Percentiles rank a stretch among this genome's conserved stretches.
These are phyloP conservation scores for Candida dubliniensis DNA, from an alignment of 1,139 yeast genomes.

Conservation along the genomic window DNA sequence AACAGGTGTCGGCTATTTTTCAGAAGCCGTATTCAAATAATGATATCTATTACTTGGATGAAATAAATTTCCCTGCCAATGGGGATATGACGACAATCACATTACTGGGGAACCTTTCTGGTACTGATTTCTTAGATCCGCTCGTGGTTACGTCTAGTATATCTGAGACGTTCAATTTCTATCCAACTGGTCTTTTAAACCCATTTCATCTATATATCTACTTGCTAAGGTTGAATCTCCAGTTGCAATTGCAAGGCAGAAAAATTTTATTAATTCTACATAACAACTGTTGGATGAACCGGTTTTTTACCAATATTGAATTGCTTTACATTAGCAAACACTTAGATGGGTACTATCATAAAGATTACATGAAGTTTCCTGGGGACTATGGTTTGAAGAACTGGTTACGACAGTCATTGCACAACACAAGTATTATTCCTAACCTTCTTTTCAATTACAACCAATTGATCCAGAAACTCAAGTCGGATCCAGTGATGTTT, in stretches of 20 bases:
- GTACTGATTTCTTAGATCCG: constrained; percentile 20
- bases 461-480: constrained; percentile 4
- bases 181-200: constrained; percentile 14
- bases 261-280: constrained; percentile 11
- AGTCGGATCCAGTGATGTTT: constrained; percentile 7
- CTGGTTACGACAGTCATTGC: constrained; percentile 15
- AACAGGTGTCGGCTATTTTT: constrained; percentile 3
- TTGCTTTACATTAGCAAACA: constrained; percentile 18
- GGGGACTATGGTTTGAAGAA: constrained; percentile 23
- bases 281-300: constrained; percentile 9
- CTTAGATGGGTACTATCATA: constrained; percentile 17
- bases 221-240: constrained; percentile 12
- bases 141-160: constrained; percentile 14
- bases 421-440: constrained; percentile 3
- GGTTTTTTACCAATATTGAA: constrained; percentile 18
- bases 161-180: constrained; percentile 10
- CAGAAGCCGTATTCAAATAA: constrained; percentile 8
- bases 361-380: constrained; percentile 17
- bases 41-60: constrained; percentile 13
- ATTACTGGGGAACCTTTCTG: constrained; percentile 17
- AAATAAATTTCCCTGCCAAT: constrained; percentile 9
- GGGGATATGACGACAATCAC: constrained; percentile 9
- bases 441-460: constrained; percentile 7
- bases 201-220: constrained; percentile 13
- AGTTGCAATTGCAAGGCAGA: constrained; percentile 11